Conservation (phyloP, 2,329 filamentous ascomycete genomes). For the Pezicula neosporulosa region DNA sequence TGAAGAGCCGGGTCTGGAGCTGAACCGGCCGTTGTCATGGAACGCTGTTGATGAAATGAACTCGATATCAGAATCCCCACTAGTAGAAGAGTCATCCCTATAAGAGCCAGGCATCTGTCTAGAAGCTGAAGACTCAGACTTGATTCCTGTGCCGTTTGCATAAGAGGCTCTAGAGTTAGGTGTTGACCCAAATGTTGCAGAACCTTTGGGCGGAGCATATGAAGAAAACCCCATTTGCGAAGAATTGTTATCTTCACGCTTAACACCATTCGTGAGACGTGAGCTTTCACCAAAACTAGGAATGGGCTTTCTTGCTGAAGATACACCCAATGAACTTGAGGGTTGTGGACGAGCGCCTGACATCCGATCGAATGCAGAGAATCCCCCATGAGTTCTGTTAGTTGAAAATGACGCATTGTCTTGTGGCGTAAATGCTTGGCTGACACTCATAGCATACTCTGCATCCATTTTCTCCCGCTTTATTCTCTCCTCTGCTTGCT, state of each 20-base stretch:
- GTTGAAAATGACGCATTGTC: background rate
- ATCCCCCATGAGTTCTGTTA: slow-evolving; percentile 6
- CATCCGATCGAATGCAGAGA: slow-evolving; percentile 24
- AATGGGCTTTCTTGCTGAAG: slow-evolving; percentile 6
- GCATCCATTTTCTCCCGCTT: slow-evolving; percentile 32
- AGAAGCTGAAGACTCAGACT: slow-evolving; percentile 5
- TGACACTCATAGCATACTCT: slow-evolving; percentile 24
- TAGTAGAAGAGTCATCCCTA: slow-evolving; percentile 14
- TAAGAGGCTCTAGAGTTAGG: background rate
- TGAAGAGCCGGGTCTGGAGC: background rate
- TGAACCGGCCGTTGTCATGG: slow-evolving; percentile 18
- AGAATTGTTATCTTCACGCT: slow-evolving; percentile 2
- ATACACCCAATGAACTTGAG: slow-evolving; percentile 3
- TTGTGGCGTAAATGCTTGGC: background rate
- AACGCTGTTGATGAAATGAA: slow-evolving; percentile 25
- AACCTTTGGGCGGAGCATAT: background rate
- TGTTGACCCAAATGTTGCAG: background rate
- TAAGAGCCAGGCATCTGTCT: slow-evolving; percentile 15
- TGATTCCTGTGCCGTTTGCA: background rate
- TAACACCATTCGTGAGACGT: slow-evolving; percentile 1
- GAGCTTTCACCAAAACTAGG: background rate
- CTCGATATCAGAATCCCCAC: slow-evolving; percentile 26
- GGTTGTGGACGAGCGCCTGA: slow-evolving; percentile 14
- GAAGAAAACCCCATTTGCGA: background rate
- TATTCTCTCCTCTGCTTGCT: slow-evolving; percentile 35